Evolutionary conservation across 345 rosid species (phyloP).

Genomic region (Salix arbutifolia): DNA sequence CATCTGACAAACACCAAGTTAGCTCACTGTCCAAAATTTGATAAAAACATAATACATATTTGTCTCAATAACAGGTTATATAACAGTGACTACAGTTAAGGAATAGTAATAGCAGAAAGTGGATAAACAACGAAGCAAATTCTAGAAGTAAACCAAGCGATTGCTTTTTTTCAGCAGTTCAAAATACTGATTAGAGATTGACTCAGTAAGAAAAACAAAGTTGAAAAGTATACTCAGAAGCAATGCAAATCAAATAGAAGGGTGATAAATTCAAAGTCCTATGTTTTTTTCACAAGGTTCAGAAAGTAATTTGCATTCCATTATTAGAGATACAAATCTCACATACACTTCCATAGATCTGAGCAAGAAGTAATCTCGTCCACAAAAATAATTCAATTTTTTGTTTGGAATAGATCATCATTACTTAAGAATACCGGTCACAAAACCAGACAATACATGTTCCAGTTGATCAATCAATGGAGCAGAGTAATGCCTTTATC

Average conservation of each 20-base stretch:
- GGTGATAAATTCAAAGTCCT: no score
- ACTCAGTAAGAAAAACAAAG: no score
- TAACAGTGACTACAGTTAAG: not conserved
- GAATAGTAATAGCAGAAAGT: not conserved
- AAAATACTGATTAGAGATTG: no score
- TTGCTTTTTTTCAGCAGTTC: no score
- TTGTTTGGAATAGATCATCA: not conserved
- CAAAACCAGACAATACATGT: not conserved
- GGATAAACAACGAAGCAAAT: no score
- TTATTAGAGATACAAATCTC: not conserved
- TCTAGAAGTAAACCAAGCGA: no score
- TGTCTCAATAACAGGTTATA: not conserved
- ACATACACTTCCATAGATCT: not conserved
- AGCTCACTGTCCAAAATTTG: no score
- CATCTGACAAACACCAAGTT: slow-evolving; percentile 40
- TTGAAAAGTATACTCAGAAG: not conserved
- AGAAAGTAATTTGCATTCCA: not conserved
- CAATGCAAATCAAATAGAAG: not conserved
- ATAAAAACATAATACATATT: not conserved
- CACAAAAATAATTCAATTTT: not conserved
- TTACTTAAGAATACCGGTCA: no score
- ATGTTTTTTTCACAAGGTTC: not conserved
- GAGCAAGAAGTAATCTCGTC: not conserved
- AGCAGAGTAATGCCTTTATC: not conserved
- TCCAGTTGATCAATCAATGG: not conserved